A percentile compares a stretch with the other conserved stretches of the same genome.
Evolutionary conservation across 2,329 filamentous ascomycete species (phyloP).

Genomic region (Proliferodiscus dingleyae): DNA sequence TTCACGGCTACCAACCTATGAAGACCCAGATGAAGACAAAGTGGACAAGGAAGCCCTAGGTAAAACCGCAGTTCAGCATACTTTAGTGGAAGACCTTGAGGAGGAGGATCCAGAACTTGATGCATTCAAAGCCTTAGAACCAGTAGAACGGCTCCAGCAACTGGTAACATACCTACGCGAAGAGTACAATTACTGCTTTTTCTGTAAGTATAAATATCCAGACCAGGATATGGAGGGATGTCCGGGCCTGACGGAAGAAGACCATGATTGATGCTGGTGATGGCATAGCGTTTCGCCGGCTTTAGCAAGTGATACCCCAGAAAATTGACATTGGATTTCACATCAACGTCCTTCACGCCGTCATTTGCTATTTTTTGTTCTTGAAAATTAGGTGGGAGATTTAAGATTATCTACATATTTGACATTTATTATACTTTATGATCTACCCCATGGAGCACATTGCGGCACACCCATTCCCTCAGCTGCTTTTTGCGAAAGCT

Average conservation of each 20-base stretch:
- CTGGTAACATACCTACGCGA: conserved; percentile 67
- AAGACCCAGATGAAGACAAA: conserved; percentile 64
- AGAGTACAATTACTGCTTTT: conserved; percentile 82
- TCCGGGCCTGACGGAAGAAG: conserved; percentile 81
- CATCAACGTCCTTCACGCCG: too few relatives aligned
- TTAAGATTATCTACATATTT: neutral
- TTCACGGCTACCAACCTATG: conserved; percentile 58
- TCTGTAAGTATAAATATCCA: conserved; percentile 84
- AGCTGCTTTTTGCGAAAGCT: conserved; percentile 12
- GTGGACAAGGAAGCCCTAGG: conserved; percentile 69
- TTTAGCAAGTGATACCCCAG: conserved; percentile 26
- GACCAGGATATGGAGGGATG: conserved; percentile 77
- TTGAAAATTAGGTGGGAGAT: neutral
- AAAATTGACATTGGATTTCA: neutral
- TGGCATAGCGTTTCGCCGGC: conserved; percentile 8
- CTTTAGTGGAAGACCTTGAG: conserved; percentile 64
- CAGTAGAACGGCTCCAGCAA: conserved; percentile 59
- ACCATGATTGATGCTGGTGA: conserved; percentile 54
- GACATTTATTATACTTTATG: conserved; percentile 2
- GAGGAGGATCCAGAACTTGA: conserved; percentile 78
- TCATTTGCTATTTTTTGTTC: neutral
- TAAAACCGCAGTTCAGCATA: conserved; percentile 49
- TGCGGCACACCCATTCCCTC: conserved; percentile 24
- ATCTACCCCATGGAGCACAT: conserved; percentile 15
- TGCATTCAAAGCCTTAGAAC: conserved; percentile 66